Percentiles rank a stretch among this genome's conserved stretches.
phyloP scores from a whole-genome alignment of 2,329 filamentous ascomycete genomes.

The Stylonectria norvegica region DNA sequence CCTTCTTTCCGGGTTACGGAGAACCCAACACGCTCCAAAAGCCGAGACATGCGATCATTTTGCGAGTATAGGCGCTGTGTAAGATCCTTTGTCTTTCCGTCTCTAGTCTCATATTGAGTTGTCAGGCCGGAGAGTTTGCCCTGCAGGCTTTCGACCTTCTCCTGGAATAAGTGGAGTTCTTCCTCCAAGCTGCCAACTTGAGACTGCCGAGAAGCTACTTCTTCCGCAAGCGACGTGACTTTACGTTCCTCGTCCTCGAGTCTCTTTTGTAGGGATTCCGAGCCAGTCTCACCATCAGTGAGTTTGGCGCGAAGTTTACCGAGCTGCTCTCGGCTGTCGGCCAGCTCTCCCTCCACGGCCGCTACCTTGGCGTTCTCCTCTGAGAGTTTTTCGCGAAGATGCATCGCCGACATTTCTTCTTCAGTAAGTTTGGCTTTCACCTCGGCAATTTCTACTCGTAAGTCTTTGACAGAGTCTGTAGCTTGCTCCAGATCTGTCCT shows the following conservation, averaged over 20 bases:
- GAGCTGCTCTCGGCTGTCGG: constrained; percentile 67
- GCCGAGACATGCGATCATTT: constrained; percentile 75
- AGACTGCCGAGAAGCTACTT: constrained; percentile 72
- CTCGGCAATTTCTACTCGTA: constrained; percentile 56
- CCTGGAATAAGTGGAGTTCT: constrained; percentile 66
- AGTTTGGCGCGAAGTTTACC: constrained; percentile 66
- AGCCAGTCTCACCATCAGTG: constrained; percentile 78
- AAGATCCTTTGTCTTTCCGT: constrained; percentile 73
- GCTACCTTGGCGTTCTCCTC: constrained; percentile 52
- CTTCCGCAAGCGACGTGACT: constrained; percentile 62
- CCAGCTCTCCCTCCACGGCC: constrained; percentile 55
- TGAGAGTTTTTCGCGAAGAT: constrained; percentile 51
- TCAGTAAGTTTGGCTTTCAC: constrained; percentile 50
- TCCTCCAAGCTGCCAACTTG: constrained; percentile 73
- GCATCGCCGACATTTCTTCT: constrained; percentile 50
- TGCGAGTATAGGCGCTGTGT: constrained; percentile 80
- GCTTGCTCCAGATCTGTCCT: constrained; percentile 61
- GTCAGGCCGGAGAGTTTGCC: constrained; percentile 49
- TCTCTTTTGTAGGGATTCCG: constrained; percentile 70
- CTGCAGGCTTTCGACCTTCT: constrained; percentile 57
- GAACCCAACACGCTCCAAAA: constrained; percentile 86
- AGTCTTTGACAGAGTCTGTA: constrained; percentile 49
- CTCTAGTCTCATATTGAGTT: constrained; percentile 64
- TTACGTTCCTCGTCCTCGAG: constrained; percentile 73
- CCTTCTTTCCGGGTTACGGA: constrained; percentile 71